Conservation (phyloP, 257 asterid species). For the Ilex asprella region DNA sequence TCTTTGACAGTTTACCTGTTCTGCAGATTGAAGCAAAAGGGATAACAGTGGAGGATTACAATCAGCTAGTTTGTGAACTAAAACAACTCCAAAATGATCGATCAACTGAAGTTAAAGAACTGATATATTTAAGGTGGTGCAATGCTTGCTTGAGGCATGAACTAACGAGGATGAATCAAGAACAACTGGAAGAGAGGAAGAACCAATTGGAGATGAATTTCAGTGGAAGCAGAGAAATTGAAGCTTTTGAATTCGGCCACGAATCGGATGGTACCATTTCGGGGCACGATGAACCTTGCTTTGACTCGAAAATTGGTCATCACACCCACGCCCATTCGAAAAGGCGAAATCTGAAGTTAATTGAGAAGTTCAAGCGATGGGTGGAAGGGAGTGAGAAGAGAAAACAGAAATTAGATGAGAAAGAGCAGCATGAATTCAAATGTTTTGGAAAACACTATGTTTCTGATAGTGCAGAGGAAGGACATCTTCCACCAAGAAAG, state of each 20-base stretch:
- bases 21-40: conserved; percentile 29
- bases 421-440: conserved; percentile 25
- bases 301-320: too few species aligned
- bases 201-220: not conserved
- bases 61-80: conserved; percentile 15
- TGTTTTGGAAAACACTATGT: conserved; percentile 25
- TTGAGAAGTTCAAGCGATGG: conserved; percentile 51
- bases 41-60: conserved; percentile 16
- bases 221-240: conserved; percentile 18
- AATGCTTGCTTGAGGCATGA: conserved; percentile 50
- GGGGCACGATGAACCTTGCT: conserved; percentile 9
- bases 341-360: conserved; percentile 27
- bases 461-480: conserved; percentile 19
- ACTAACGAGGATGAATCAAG: conserved; percentile 31
- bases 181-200: conserved; percentile 11
- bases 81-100: conserved; percentile 24
- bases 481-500: conserved; percentile 26
- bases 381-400: conserved; percentile 38
- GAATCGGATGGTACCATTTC: conserved; percentile 17
- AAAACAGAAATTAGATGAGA: conserved; percentile 17
- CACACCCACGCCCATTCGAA: conserved; percentile 26
- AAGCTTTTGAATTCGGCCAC: conserved; percentile 27
- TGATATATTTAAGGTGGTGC: conserved; percentile 40
- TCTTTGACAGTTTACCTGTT: not conserved
- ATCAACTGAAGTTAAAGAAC: conserved; percentile 28